Base-by-base conservation (phyloP, 768 basidiomycete species). In the Pilatotrama ljubarskyi region DNA sequence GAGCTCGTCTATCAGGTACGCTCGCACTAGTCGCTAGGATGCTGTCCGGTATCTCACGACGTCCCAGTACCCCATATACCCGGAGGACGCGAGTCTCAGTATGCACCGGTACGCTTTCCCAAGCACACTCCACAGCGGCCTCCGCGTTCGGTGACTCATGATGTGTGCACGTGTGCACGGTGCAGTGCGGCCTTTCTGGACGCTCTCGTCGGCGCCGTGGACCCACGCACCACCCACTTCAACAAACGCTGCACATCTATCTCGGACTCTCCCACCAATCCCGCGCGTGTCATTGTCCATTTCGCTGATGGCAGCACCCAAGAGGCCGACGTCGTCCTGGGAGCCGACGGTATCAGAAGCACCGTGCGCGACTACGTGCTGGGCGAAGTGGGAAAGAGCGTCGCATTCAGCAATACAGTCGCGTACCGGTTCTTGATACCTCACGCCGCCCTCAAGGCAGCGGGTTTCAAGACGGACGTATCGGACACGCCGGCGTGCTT, bases 401-500 rank as follows among this genome's bases (percentile, higher is more conserved):
- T 52, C 20, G 68, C 52, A 32, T 86, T 78, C 68, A 78, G 79
- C 18, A 77, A 79, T 55, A 77, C 76, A 2, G 73, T 77, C 35
- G 81, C 80, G 3, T 84, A 82, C 67, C 78, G 84, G 41, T 79
- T 77, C 0, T 62, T 85, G 9, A 70, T 85, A 14, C 73, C 78
- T 10, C 66, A 70, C 22, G 73, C 78, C 22, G 66, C 68, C 14
- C 67, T 84, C n/a, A 60, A 71, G 61, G 70, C 66, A 13, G 77
- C 75, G 2, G 82, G 82, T 9, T 68, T 84, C 26, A 77, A 77
- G 52, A 74, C 74, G 5, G 70, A 77, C 35, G 32, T 83, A 1
- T 60, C 67, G 5, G 43, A 53, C 9, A 72, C 74, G 18, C 76
- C 81, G 3, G 54, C 75, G 14, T 76, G 74, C 61, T 82, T 80